Percentiles rank a stretch among this genome's conserved stretches.
Evolutionary conservation across 768 basidiomycete species (phyloP).

Genomic region (Lyophyllum shimeji): DNA sequence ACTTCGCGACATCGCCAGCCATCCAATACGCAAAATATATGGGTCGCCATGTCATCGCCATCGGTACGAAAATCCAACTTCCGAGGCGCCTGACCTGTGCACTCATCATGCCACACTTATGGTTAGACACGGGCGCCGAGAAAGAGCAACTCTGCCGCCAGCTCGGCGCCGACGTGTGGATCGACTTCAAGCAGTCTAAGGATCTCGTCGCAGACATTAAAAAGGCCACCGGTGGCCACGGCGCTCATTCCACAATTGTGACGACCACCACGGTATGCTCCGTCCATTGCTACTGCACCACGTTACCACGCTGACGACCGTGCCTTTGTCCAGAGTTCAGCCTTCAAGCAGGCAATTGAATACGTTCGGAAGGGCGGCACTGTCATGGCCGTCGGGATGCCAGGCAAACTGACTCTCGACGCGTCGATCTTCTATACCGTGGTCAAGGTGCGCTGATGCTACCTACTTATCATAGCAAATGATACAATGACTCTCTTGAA

Average conservation of each 20-base stretch:
- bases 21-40: slow-evolving; percentile 79
- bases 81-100: no score
- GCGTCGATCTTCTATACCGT: slow-evolving; percentile 75
- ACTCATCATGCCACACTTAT: background rate
- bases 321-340: slow-evolving; percentile 26
- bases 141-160: slow-evolving; percentile 43
- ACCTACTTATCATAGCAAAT: background rate
- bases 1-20: slow-evolving; percentile 32
- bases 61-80: no score
- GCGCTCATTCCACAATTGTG: slow-evolving; percentile 71
- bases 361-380: slow-evolving; percentile 75
- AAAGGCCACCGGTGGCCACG: slow-evolving; percentile 60
- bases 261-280: slow-evolving; percentile 49
- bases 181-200: slow-evolving; percentile 73
- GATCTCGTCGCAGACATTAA: slow-evolving; percentile 68
- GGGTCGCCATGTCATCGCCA: slow-evolving; percentile 78
- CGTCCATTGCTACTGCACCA: background rate
- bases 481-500: background rate
- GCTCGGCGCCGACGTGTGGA: slow-evolving; percentile 59
- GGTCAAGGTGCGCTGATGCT: slow-evolving; percentile 43
- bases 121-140: slow-evolving; percentile 66
- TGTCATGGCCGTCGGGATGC: slow-evolving; percentile 80
- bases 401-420: slow-evolving; percentile 55
- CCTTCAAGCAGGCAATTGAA: slow-evolving; percentile 59
- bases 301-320: background rate